Conservation (phyloP, 257 asterid species). For the Coffea canephora region DNA sequence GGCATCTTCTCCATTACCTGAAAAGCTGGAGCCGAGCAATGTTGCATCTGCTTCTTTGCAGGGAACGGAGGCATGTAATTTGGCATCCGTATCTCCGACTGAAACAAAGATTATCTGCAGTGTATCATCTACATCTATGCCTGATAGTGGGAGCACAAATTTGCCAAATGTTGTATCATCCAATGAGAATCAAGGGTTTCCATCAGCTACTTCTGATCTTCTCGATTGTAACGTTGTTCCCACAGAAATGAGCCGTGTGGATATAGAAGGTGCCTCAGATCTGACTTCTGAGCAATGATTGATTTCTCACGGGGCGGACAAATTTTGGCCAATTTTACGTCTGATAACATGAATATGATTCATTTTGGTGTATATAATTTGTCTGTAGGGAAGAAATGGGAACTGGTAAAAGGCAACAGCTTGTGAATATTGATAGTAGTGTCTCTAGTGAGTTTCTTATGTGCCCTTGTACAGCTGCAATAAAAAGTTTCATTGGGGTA, state of each 20-base stretch:
- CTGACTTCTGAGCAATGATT: constrained; percentile 13
- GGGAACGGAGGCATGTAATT: constrained; percentile 20
- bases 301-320: background rate
- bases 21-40: constrained; percentile 21
- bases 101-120: constrained; percentile 17
- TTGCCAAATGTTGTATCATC: constrained; percentile 27
- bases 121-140: constrained; percentile 24
- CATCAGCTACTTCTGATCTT: constrained; percentile 22
- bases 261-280: constrained; percentile 17
- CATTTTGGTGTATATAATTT: background rate
- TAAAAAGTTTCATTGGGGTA: background rate
- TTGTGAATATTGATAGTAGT: background rate
- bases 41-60: constrained; percentile 16
- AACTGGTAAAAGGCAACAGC: background rate
- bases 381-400: too few relatives aligned
- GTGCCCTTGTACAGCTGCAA: background rate
- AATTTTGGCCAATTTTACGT: background rate
- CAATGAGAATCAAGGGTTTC: constrained; percentile 18
- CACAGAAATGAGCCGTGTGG: constrained; percentile 16
- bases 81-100: constrained; percentile 15
- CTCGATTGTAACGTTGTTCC: constrained; percentile 22
- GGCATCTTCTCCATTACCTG: constrained; percentile 29
- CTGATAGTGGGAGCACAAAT: constrained; percentile 28
- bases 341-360: background rate
- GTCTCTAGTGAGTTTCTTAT: background rate